Evolutionary conservation across 148 eudicot genomes (phyloP).

Genomic region (Simmondsia chinensis): DNA sequence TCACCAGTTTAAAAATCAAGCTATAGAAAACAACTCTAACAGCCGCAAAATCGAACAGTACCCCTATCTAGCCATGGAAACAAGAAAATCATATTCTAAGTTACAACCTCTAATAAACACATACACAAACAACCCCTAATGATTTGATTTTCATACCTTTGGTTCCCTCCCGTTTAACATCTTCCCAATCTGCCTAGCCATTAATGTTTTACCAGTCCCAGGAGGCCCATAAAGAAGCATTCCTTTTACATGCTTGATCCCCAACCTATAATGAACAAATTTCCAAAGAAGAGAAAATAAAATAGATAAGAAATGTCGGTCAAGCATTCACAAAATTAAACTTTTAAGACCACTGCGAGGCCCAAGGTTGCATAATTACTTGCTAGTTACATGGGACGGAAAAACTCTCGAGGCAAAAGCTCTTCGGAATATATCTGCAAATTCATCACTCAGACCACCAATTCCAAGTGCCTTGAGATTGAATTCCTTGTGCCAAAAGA

Average conservation of each 20-base stretch:
- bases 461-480: conserved; percentile 86
- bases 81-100: too few species aligned
- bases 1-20: too few species aligned
- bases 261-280: conserved; percentile 65
- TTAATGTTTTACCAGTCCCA: conserved; percentile 96
- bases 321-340: neutral
- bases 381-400: conserved; percentile 88
- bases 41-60: too few species aligned
- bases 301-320: too few species aligned
- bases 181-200: conserved; percentile 99
- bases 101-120: too few species aligned
- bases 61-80: too few species aligned
- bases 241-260: conserved; percentile 97
- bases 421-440: conserved; percentile 96
- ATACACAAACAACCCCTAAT: neutral
- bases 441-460: conserved; percentile 90
- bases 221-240: conserved; percentile 99
- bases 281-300: too few species aligned
- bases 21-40: too few species aligned
- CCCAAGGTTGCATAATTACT: conserved; percentile 36
- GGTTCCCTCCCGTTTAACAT: conserved; percentile 95
- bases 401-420: conserved; percentile 99
- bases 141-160: conserved; percentile 36
- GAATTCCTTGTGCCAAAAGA: conserved; percentile 88
- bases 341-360: neutral